These are phyloP conservation scores for Rutstroemia sp. DNA, from an alignment of 2,329 filamentous ascomycete genomes.

Conservation along the genomic window DNA sequence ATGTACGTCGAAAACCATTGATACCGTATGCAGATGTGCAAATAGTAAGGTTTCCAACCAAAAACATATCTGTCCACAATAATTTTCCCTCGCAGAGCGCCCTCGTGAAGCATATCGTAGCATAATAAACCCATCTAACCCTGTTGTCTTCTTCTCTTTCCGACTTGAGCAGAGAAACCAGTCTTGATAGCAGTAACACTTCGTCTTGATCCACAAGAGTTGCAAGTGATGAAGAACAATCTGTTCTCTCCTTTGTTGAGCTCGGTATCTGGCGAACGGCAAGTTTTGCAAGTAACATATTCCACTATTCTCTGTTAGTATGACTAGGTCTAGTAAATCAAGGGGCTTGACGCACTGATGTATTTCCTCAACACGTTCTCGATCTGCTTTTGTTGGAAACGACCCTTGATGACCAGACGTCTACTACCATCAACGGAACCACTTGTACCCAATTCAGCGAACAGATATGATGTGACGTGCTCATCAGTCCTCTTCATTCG, in stretches of 20 bases:
- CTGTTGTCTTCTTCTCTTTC: constrained; percentile 94
- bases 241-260: constrained; percentile 99
- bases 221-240: constrained; percentile 98
- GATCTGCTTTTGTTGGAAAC: constrained; percentile 99
- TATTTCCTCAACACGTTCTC: constrained; percentile 95
- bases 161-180: constrained; percentile 99
- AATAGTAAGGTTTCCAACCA: background rate
- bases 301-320: constrained; percentile 48
- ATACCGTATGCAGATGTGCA: no score
- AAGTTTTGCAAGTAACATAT: constrained; percentile 99
- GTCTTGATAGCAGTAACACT: constrained; percentile 98
- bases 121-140: constrained; percentile 46
- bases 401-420: constrained; percentile 95
- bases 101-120: constrained; percentile 1
- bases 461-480: constrained; percentile 94
- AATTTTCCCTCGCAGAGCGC: background rate
- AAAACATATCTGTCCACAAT: background rate
- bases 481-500: constrained; percentile 98
- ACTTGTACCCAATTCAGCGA: constrained; percentile 95
- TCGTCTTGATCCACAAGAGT: constrained; percentile 74
- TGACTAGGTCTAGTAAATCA: constrained; percentile 16
- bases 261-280: constrained; percentile 87
- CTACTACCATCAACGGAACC: constrained; percentile 91
- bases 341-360: constrained; percentile 59
- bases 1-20: background rate